Evolutionary conservation across 106 monocot genomes (phyloP), one percentile per base, ranked within the genome.

Genomic region (Platanthera guangdongensis): DNA sequence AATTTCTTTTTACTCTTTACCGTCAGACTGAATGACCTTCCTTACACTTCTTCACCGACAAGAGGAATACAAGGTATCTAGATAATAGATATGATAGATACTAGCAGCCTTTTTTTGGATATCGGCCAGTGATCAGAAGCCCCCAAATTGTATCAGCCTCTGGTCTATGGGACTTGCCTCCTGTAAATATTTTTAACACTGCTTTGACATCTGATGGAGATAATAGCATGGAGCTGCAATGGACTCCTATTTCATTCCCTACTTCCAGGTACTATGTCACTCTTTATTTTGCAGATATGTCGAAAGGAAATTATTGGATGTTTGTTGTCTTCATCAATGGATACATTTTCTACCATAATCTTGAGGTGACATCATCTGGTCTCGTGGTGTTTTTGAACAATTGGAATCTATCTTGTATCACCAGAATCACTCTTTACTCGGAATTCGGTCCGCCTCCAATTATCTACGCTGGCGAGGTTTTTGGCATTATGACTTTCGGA

Each of bases 121-220:
- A 69, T 8, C 52, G 14, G 14, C 51, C 57, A 67, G 72, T 78
- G 12, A 74, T 78, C 9, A 74, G 30, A 30, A 85, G 75, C 67
- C 78, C 76, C 15, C 67, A 82, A 14, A 84, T 88, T 67, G 68
- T 92, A 76, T 86, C 88, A 8, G 69, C 76, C 18, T 84, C 87
- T 71, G 78, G 79, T 59, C 81, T 99, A 64, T 99, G 99, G 99
- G 94, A 99, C 80, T 80, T 86, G 30, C 99, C 99, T 22, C 99
- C 99, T 71, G 54, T 50, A 51, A 88, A 84, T 60, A 79, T 88
- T 57, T 88, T 94, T 67, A 68, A 75, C 52, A 91, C 84, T 77
- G 94, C 90, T 57, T 49, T 94, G 8, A 77, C 80, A n/a, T 68
- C 87, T 32, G 78, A 83, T 57, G 74, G 71, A 30, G 78, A 74